phyloP scores from a whole-genome alignment of 495 filamentous ascomycete genomes.

The Ascobolus immersus region DNA sequence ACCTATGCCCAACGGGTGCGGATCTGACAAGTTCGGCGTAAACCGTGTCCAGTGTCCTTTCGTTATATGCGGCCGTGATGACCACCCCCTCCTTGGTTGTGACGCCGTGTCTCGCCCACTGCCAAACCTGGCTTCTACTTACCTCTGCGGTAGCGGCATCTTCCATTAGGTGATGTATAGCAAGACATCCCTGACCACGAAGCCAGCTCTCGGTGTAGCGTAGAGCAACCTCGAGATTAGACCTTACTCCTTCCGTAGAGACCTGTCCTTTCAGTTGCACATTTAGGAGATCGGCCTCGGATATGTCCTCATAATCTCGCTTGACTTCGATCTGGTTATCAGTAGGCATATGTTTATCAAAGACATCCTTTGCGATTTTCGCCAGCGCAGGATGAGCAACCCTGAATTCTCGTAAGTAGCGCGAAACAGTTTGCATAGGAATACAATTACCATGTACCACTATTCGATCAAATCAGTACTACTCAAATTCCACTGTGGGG shows the following conservation, averaged over 20 bases:
- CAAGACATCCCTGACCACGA: slow-evolving; percentile 79
- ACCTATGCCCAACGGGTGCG: too few relatives aligned
- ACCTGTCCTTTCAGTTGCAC: slow-evolving; percentile 90
- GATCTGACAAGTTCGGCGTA: too few relatives aligned
- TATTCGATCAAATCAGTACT: slow-evolving; percentile 7
- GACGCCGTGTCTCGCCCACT: slow-evolving; percentile 76
- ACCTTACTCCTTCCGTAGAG: slow-evolving; percentile 88
- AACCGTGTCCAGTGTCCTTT: too few relatives aligned
- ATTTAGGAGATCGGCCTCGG: slow-evolving; percentile 79
- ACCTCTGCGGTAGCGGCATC: slow-evolving; percentile 96
- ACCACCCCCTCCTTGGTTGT: slow-evolving; percentile 71
- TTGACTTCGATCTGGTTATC: slow-evolving; percentile 88
- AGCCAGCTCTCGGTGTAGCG: slow-evolving; percentile 99
- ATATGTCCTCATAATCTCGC: slow-evolving; percentile 69
- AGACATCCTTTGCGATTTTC: slow-evolving; percentile 66
- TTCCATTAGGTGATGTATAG: slow-evolving; percentile 99
- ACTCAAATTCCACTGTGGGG: background rate
- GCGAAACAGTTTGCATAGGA: background rate
- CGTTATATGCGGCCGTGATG: slow-evolving; percentile 73
- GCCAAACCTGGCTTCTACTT: slow-evolving; percentile 40
- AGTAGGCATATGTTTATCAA: slow-evolving; percentile 98
- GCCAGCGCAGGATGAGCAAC: slow-evolving; percentile 91
- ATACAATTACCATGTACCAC: slow-evolving; percentile 13
- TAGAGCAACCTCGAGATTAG: slow-evolving; percentile 92
- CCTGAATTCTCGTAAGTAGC: too few relatives aligned